Evolutionary conservation across 371 early-diverging fungal species (phyloP).

Genomic region (Mortierella sp.): DNA sequence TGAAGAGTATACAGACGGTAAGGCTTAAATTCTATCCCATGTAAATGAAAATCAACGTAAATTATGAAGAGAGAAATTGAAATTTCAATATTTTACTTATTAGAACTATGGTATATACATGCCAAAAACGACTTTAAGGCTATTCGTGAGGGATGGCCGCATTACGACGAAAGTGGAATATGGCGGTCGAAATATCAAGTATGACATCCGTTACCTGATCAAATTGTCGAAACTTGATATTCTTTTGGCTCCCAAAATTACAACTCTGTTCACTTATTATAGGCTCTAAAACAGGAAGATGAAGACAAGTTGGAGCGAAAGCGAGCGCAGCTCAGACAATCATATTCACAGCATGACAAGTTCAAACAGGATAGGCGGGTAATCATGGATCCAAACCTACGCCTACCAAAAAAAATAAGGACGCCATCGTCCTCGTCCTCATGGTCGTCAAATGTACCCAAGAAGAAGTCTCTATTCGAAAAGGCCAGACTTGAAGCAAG

Average conservation of each 20-base stretch:
- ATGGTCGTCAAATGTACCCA: conserved; percentile 23
- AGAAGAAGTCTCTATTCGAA: conserved; percentile 47
- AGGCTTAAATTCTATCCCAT: neutral
- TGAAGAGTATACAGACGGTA: conserved; percentile 44
- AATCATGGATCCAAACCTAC: conserved; percentile 43
- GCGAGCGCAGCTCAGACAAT: conserved; percentile 44
- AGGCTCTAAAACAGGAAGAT: conserved; percentile 40
- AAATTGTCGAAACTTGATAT: neutral
- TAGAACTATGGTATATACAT: conserved; percentile 49
- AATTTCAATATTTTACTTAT: too few relatives aligned
- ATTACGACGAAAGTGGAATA: conserved; percentile 42
- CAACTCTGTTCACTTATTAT: neutral
- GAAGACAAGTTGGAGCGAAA: conserved; percentile 33
- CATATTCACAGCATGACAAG: conserved; percentile 45
- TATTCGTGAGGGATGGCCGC: conserved; percentile 22
- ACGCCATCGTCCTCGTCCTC: conserved; percentile 2
- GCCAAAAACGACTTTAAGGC: conserved; percentile 36
- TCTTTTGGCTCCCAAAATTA: too few relatives aligned
- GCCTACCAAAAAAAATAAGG: conserved; percentile 25
- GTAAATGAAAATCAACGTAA: too few relatives aligned
- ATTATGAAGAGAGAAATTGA: neutral
- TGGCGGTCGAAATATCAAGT: conserved; percentile 52
- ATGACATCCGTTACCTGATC: too few relatives aligned
- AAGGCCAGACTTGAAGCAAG: conserved; percentile 51
- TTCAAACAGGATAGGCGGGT: conserved; percentile 40